Conservation (phyloP, 139 green algal genomes). For the Tetradesmus obliquus region DNA sequence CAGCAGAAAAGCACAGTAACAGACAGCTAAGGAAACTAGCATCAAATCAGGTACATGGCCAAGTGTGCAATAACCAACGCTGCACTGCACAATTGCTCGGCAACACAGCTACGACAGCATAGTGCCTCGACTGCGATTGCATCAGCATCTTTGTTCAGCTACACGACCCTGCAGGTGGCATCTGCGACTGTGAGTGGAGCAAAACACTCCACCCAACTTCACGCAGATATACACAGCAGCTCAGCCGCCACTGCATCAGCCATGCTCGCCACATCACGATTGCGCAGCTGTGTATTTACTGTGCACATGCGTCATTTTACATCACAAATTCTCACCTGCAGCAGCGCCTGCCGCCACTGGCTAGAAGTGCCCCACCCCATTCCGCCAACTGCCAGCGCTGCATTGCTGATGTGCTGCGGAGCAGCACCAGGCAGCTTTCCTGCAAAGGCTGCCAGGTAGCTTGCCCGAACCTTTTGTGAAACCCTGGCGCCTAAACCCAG, state of each 20-base stretch:
- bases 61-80: no score
- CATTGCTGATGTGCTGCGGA: constrained; percentile 39
- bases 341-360: not conserved
- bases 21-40: not conserved
- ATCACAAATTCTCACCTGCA: not conserved
- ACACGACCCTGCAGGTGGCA: not conserved
- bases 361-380: constrained; percentile 25
- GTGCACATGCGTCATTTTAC: not conserved
- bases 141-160: not conserved
- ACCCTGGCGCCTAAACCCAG: constrained; percentile 14
- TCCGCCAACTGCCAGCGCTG: not conserved
- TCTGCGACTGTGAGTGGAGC: not conserved
- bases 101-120: no score
- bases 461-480: not conserved
- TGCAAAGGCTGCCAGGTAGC: not conserved
- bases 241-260: no score
- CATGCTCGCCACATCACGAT: not conserved
- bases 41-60: not conserved
- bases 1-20: not conserved
- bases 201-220: not conserved
- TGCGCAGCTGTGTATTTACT: no score
- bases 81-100: no score
- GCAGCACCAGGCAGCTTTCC: not conserved
- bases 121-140: no score
- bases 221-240: no score